These are phyloP conservation scores for Rhizoctonia solani DNA, from an alignment of 1,284 basidiomycete species.

Conservation along the genomic window DNA sequence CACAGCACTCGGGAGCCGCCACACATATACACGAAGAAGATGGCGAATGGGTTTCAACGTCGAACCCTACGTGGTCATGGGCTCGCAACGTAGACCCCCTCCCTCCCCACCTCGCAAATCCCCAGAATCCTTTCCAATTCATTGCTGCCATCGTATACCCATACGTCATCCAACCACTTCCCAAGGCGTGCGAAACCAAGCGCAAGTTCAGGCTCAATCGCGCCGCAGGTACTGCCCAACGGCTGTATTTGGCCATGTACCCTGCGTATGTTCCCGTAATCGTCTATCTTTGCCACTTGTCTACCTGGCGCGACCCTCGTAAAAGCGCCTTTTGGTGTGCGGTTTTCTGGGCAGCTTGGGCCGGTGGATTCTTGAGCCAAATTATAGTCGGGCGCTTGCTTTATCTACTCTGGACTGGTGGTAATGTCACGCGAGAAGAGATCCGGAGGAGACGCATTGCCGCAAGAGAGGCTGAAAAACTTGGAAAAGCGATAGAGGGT, in stretches of 20 bases:
- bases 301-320: conserved; percentile 58
- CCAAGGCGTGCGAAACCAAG: neutral
- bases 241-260: conserved; percentile 44
- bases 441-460: conserved; percentile 9
- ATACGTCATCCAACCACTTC: neutral
- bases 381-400: conserved; percentile 6
- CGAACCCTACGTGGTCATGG: neutral
- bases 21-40: neutral
- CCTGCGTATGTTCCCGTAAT: conserved; percentile 57
- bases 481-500: conserved; percentile 56
- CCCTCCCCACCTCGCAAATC: conserved; percentile 12
- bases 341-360: conserved; percentile 45
- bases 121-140: conserved; percentile 15
- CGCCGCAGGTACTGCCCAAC: conserved; percentile 4
- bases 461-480: conserved; percentile 47
- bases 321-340: conserved; percentile 56
- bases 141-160: conserved; percentile 12
- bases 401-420: conserved; percentile 4
- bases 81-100: conserved; percentile 3
- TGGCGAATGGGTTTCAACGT: conserved; percentile 12
- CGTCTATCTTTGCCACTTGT: conserved; percentile 49
- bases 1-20: neutral
- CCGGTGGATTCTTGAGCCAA: conserved; percentile 50
- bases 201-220: conserved; percentile 18
- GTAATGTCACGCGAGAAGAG: conserved; percentile 20